These are phyloP conservation scores for Fusarium praegraminearum DNA, from an alignment of 2,329 filamentous ascomycete genomes.

Conservation along the genomic window DNA sequence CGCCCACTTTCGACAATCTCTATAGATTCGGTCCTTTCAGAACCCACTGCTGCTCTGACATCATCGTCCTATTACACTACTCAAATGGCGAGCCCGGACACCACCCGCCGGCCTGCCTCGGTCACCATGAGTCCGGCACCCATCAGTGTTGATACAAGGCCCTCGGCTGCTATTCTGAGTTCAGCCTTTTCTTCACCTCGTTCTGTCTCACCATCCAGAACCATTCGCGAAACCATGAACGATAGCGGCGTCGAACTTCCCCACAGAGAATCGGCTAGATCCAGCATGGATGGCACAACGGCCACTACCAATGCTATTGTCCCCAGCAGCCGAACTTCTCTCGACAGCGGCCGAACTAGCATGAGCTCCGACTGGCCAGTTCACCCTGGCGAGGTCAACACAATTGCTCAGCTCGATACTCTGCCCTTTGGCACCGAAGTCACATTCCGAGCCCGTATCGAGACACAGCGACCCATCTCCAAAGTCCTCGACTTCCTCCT, in stretches of 20 bases:
- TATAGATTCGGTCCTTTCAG: constrained; percentile 39
- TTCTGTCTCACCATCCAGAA: constrained; percentile 18
- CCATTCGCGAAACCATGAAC: constrained; percentile 45
- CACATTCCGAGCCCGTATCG: constrained; percentile 57
- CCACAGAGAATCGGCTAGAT: constrained; percentile 46
- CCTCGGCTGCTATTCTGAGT: constrained; percentile 18
- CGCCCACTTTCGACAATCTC: constrained; percentile 32
- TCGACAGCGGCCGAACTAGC: constrained; percentile 55
- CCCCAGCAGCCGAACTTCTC: constrained; percentile 47
- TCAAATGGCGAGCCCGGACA: constrained; percentile 30
- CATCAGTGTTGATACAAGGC: constrained; percentile 24
- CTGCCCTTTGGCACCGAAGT: constrained; percentile 56
- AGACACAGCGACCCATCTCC: constrained; percentile 82
- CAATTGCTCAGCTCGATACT: constrained; percentile 53
- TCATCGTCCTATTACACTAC: constrained; percentile 27
- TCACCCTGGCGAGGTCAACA: constrained; percentile 56
- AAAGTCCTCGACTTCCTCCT: constrained; percentile 86
- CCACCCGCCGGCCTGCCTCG: constrained; percentile 21
- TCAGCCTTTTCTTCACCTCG: constrained; percentile 26
- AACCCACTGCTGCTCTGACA: constrained; percentile 34
- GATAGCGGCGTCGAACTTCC: constrained; percentile 51
- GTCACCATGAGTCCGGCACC: constrained; percentile 11
- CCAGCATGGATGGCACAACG: constrained; percentile 47
- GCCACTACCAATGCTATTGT: constrained; percentile 22
- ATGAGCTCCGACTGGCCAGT: constrained; percentile 55